Evolutionary conservation across 2,329 filamentous ascomycete genomes (phyloP), one percentile per base, ranked within the genome.

Genomic region (Cytospora piceicola): DNA sequence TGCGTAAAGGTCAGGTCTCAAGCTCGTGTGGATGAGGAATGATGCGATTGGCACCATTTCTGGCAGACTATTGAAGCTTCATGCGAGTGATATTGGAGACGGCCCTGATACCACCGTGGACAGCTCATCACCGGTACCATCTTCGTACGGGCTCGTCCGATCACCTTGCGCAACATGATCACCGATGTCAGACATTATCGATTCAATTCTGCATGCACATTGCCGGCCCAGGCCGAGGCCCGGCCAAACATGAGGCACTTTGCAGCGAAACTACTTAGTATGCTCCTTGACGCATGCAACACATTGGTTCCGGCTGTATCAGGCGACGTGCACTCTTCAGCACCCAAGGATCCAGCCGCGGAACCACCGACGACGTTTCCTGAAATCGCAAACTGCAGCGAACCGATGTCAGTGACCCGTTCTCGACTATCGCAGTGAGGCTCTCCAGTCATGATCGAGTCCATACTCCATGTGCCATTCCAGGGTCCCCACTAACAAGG

Each of bases 121-220:
- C 42, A 30, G 22, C 34, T 61, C 58, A 61, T 52, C 20, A 49
- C n/a, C 15, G 29, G 29, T 17, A 24, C 29, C 60, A 36, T 63
- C 29, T 22, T 51, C 36, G 29, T n/a, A 29, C n/a, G 22, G n/a
- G 42, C 27, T 49, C n/a, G 51, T 15, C 52, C 17, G 57, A 46
- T 64, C 30, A 8, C 22, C 32, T 30, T 32, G 12, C 17, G 3
- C 0, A 51, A 49, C 42, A 22, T 20, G n/a, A 15, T 22, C 58
- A 14, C 36, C 17, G n/a, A 20, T 15, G 24, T 7, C 20, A 30
- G 11, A 24, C 30, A 29, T 36, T 29, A 15, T 27, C 42, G 51
- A 54, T 8, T 53, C 24, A 24, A 54, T 34, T 15, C 34, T 36
- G 34, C 17, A 15, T 11, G 51, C 30, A 30, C 49, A 36, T 17